Percentiles rank a stretch among this genome's conserved stretches.
Conservation (phyloP, 306 rosid species). For the Sicyos baderoa region DNA sequence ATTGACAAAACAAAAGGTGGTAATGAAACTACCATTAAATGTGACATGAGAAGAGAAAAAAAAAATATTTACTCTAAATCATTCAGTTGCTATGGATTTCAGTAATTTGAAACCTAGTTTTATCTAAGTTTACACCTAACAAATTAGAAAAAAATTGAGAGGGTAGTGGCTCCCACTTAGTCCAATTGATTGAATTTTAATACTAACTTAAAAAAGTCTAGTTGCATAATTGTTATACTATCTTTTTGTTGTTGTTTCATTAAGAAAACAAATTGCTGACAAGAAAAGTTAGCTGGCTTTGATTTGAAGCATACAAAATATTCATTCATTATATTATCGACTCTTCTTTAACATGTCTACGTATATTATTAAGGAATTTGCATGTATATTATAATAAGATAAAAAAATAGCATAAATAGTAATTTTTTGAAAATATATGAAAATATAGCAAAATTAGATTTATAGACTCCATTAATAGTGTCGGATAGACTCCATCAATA, state of each 20-base stretch:
- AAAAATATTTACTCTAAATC: not conserved
- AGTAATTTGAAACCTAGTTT: not conserved
- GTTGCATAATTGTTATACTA: not conserved
- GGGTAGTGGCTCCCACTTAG: not conserved
- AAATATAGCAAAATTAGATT: no score
- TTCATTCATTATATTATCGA: not conserved
- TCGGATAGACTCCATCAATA: no score
- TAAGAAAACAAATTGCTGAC: not conserved
- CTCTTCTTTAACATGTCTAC: not conserved
- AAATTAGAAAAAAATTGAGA: not conserved
- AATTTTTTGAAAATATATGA: no score
- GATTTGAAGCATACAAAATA: conserved; percentile 11
- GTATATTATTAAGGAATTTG: not conserved
- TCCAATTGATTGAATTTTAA: not conserved
- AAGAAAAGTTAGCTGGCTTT: conserved; percentile 1
- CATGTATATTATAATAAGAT: no score
- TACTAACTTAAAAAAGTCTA: not conserved
- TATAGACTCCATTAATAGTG: no score
- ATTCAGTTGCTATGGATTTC: not conserved
- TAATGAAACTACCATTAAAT: not conserved
- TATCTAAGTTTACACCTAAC: not conserved
- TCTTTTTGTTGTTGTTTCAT: not conserved
- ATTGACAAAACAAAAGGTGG: not conserved
- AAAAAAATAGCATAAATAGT: no score
- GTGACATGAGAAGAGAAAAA: not conserved